Evolutionary conservation across 2,329 filamentous ascomycete species (phyloP).

Genomic region (Dryadomyces quercivorus): DNA sequence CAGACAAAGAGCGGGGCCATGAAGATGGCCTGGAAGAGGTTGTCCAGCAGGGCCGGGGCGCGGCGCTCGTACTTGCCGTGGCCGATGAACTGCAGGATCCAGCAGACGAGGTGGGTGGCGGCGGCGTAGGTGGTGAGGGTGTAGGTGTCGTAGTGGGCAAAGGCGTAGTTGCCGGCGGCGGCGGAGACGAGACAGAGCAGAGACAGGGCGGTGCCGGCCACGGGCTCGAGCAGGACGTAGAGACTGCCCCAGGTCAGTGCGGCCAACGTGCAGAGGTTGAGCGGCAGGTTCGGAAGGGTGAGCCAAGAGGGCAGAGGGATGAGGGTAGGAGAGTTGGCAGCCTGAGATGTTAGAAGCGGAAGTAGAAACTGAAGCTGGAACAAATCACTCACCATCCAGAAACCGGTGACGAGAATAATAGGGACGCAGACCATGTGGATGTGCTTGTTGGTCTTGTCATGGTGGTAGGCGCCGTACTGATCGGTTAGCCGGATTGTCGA

Average conservation of each 20-base stretch:
- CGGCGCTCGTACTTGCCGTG: conserved; percentile 82
- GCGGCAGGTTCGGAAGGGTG: conserved; percentile 52
- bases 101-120: conserved; percentile 51
- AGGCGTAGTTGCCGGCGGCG: conserved; percentile 64
- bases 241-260: conserved; percentile 61
- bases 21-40: conserved; percentile 81
- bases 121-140: conserved; percentile 50
- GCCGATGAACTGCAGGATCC: conserved; percentile 84
- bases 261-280: conserved; percentile 53
- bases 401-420: conserved; percentile 56
- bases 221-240: conserved; percentile 87
- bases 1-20: conserved; percentile 94
- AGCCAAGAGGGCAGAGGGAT: conserved; percentile 55
- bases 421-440: conserved; percentile 77
- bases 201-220: conserved; percentile 69
- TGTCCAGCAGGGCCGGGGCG: conserved; percentile 81
- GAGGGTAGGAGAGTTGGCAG: conserved; percentile 49
- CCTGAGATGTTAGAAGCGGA: conserved; percentile 31
- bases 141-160: conserved; percentile 38
- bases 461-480: conserved; percentile 77
- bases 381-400: conserved; percentile 60
- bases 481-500: neutral
- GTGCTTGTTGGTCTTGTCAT: conserved; percentile 61
- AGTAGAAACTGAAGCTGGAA: no score
- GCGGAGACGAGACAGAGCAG: conserved; percentile 65